Evolutionary conservation across 805 yeast genomes (phyloP).

Genomic region (Candida krabiensis): DNA sequence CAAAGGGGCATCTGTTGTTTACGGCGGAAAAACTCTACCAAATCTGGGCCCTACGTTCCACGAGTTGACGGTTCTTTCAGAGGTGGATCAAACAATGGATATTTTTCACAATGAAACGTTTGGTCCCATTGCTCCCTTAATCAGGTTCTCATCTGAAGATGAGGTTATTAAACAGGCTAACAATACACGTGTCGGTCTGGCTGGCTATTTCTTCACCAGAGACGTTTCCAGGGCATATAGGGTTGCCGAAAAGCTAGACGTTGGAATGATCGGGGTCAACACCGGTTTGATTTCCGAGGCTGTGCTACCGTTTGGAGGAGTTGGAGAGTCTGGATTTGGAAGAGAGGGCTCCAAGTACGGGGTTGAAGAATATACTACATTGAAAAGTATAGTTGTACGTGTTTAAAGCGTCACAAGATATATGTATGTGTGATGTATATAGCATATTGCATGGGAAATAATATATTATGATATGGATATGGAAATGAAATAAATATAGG

Average conservation of each 20-base stretch:
- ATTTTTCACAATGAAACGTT: conserved; percentile 68
- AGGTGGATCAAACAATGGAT: conserved; percentile 55
- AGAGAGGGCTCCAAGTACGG: conserved; percentile 77
- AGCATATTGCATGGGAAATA: too few relatives aligned
- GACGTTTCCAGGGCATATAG: conserved; percentile 50
- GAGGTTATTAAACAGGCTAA: conserved; percentile 61
- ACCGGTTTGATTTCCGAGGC: conserved; percentile 68
- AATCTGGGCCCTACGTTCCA: conserved; percentile 67
- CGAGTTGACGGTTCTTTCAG: conserved; percentile 61
- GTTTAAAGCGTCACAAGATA: conserved; percentile 2
- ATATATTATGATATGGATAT: too few relatives aligned
- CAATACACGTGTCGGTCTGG: conserved; percentile 64
- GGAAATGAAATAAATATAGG: too few relatives aligned
- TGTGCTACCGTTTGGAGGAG: conserved; percentile 69
- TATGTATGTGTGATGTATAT: too few relatives aligned
- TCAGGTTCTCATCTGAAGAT: conserved; percentile 54
- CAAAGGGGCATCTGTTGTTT: conserved; percentile 58
- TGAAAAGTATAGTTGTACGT: conserved; percentile 60
- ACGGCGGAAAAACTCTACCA: conserved; percentile 57
- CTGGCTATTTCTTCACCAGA: conserved; percentile 66
- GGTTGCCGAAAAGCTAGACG: conserved; percentile 61
- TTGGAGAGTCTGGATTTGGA: conserved; percentile 73
- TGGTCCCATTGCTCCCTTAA: conserved; percentile 74
- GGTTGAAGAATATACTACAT: conserved; percentile 62
- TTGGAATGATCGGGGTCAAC: conserved; percentile 79